Conservation (phyloP, 768 basidiomycete species). For the Phlegmacium glaucopus region DNA sequence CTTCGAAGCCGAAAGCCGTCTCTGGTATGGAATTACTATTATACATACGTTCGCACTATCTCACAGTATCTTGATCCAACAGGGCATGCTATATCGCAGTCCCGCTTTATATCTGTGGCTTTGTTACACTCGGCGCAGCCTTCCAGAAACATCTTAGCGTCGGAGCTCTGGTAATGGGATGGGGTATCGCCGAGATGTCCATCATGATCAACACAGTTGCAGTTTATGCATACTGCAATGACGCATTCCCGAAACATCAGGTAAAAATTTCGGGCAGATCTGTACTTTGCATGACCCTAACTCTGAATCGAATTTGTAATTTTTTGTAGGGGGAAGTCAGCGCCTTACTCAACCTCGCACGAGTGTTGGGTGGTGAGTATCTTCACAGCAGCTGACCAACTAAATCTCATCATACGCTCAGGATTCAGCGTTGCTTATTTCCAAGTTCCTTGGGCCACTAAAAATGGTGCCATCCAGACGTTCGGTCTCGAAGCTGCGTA, state of each 20-base stretch:
- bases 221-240: slow-evolving; percentile 43
- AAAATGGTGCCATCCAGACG: slow-evolving; percentile 57
- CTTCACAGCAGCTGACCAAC: not conserved
- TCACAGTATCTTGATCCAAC: not conserved
- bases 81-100: slow-evolving; percentile 63
- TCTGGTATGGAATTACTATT: slow-evolving; percentile 40
- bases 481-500: slow-evolving; percentile 63
- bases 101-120: slow-evolving; percentile 59
- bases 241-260: slow-evolving; percentile 24
- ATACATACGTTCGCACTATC: not conserved
- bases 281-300: no score
- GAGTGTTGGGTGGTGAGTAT: slow-evolving; percentile 46
- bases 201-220: slow-evolving; percentile 62
- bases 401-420: slow-evolving; percentile 5
- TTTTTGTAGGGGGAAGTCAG: slow-evolving; percentile 60
- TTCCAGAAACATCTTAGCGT: slow-evolving; percentile 50
- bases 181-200: slow-evolving; percentile 58
- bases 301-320: not conserved
- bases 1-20: slow-evolving; percentile 56
- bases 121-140: slow-evolving; percentile 52
- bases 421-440: slow-evolving; percentile 66
- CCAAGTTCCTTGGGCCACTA: slow-evolving; percentile 62
- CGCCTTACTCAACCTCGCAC: slow-evolving; percentile 53
- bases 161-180: slow-evolving; percentile 61
- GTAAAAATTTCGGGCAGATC: slow-evolving; percentile 5